Conservation (phyloP, 208 protist species). For the Trypanosoma melophagium region DNA sequence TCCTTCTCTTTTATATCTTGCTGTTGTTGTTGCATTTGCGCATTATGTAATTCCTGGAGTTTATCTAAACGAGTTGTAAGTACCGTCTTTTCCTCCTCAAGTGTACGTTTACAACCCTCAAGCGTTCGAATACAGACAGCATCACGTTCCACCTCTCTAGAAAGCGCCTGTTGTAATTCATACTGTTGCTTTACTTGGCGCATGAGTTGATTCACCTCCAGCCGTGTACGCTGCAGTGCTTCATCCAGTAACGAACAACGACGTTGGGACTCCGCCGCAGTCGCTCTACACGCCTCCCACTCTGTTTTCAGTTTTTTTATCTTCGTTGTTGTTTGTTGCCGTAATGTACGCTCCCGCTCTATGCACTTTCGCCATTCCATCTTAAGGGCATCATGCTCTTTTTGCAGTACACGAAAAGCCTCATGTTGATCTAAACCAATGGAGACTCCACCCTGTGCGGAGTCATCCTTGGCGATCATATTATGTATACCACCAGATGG, state of each 20-base stretch:
- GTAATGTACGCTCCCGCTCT: conserved; percentile 21
- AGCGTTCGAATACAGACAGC: conserved; percentile 6
- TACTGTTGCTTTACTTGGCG: conserved; percentile 14
- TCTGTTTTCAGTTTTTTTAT: conserved; percentile 14
- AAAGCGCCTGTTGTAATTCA: background rate
- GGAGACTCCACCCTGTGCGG: background rate
- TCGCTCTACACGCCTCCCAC: background rate
- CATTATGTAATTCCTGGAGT: background rate
- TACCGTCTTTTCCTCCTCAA: background rate
- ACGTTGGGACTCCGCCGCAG: background rate
- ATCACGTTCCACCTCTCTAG: conserved; percentile 5
- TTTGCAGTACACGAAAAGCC: conserved; percentile 15
- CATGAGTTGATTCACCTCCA: conserved; percentile 13
- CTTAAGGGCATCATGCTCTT: conserved; percentile 20
- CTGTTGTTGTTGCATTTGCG: background rate
- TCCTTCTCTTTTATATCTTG: background rate
- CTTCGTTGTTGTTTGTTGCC: conserved; percentile 4
- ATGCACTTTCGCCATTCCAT: conserved; percentile 19
- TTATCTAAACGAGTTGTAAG: background rate
- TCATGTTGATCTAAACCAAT: background rate
- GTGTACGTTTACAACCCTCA: conserved; percentile 10
- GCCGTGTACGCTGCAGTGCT: conserved; percentile 8
- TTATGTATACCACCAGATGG: conserved; percentile 10
- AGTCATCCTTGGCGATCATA: background rate
- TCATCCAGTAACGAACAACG: conserved; percentile 3